These are phyloP conservation scores for Esteya vermicola DNA, from an alignment of 2,329 filamentous ascomycete species.

Conservation along the genomic window DNA sequence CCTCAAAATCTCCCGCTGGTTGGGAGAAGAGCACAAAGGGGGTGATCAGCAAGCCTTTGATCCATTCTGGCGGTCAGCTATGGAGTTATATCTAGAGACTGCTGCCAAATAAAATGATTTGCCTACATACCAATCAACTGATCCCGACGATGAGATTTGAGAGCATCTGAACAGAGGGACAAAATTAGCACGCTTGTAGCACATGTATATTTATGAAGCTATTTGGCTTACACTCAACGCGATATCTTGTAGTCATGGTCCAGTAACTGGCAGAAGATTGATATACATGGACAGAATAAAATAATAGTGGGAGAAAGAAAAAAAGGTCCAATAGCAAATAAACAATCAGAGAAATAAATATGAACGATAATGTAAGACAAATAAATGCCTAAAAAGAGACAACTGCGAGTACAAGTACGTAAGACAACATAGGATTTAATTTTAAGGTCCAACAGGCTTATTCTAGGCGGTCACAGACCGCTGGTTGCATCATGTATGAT, in stretches of 20 bases:
- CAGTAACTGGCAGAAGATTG: background rate
- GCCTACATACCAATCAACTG: slow-evolving; percentile 55
- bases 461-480: background rate
- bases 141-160: slow-evolving; percentile 78
- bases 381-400: no score
- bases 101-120: background rate
- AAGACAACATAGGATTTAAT: no score
- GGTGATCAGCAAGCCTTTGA: slow-evolving; percentile 86
- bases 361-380: no score
- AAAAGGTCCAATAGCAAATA: background rate
- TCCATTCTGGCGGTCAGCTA: slow-evolving; percentile 54
- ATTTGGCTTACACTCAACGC: slow-evolving; percentile 65
- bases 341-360: no score
- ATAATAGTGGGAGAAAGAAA: background rate
- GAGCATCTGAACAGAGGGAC: slow-evolving; percentile 29
- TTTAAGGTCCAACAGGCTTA: background rate
- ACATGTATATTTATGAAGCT: no score
- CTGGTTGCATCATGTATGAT: no score
- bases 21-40: slow-evolving; percentile 95
- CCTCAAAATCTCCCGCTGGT: slow-evolving; percentile 72
- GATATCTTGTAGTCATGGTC: slow-evolving; percentile 47
- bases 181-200: background rate
- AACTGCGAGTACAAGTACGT: no score
- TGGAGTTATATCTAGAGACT: no score
- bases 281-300: background rate